Evolutionary conservation across 441 rosid genomes (phyloP), one percentile per base, ranked within the genome.

Genomic region (Brassica hybrid): DNA sequence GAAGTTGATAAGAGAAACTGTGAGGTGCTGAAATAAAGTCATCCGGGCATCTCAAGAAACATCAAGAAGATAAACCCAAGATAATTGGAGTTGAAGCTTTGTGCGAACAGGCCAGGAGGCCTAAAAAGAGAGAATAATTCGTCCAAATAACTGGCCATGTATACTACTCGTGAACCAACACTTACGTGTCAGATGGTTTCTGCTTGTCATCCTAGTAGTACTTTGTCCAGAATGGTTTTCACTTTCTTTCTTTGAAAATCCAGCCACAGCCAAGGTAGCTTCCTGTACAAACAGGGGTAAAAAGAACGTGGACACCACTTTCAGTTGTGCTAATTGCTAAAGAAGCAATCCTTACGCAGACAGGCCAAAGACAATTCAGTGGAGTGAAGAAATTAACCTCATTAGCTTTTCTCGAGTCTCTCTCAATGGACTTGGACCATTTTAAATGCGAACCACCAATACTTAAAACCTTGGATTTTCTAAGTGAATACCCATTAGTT

Each of bases 381-480:
- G 67, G 48, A 59, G 36, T 48, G 65, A 45, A 59, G 50, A 67
- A 71, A 68, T 89, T 78, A 76, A 96, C 99, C 99, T 94, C 97
- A 79, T 86, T 92, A 76, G 87, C 99, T 86, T 91, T 90, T 89
- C 88, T 92, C 19, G 97, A 90, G 74, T 61, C 85, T 76, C 84
- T 89, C 80, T 93, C 98, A 58, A 93, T 89, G 76, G 99, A 93
- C 85, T 93, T 88, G 73, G 97, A 95, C 99, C 98, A 95, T 83
- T 92, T 96, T 83, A 96, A 86, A 85, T 90, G 92, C 61, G 96
- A 82, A 59, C 99, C 97, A 45, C 91, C 97, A 80, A 93, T 86
- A 84, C 98, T 89, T 79, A 91, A 76, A 23, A 96, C 97, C 88
- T 94, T 91, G 68, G 97, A 91, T 83, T 91, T 94, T 78, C 87